Percentiles rank a stretch among this genome's conserved stretches.
These are phyloP conservation scores for Dioszegia aurantiaca DNA, from an alignment of 768 basidiomycete genomes.

Conservation along the genomic window DNA sequence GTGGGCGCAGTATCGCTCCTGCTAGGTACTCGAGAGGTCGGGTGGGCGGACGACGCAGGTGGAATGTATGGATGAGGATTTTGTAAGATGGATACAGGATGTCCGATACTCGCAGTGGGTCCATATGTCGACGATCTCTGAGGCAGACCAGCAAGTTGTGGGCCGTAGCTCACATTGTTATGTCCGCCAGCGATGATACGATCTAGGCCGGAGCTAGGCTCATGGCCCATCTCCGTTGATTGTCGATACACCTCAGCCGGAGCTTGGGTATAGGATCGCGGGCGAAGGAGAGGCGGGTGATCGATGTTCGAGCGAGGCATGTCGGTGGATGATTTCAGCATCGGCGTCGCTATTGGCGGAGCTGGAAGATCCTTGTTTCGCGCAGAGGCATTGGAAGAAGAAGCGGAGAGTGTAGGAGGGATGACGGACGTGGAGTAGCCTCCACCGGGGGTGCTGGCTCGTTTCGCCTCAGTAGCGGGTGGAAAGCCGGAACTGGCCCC, in stretches of 20 bases:
- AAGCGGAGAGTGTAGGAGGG: slow-evolving; percentile 12
- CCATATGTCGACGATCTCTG: neutral
- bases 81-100: slow-evolving; percentile 29
- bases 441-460: neutral
- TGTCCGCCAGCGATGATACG: slow-evolving; percentile 11
- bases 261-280: slow-evolving; percentile 39
- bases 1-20: slow-evolving; percentile 9
- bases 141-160: slow-evolving; percentile 7
- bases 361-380: slow-evolving; percentile 35
- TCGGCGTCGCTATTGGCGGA: slow-evolving; percentile 22
- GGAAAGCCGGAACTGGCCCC: neutral
- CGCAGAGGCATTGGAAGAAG: neutral
- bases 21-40: slow-evolving; percentile 3
- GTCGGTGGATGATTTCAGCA: slow-evolving; percentile 36
- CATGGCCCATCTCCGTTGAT: slow-evolving; percentile 27
- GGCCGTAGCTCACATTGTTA: slow-evolving; percentile 22
- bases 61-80: slow-evolving; percentile 14
- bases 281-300: slow-evolving; percentile 27
- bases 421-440: slow-evolving; percentile 12
- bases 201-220: slow-evolving; percentile 47
- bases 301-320: slow-evolving; percentile 15
- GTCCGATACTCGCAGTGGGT: slow-evolving; percentile 8
- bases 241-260: slow-evolving; percentile 38
- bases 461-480: neutral
- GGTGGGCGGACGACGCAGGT: neutral